These are phyloP conservation scores for Seminavis robusta DNA, from an alignment of 108 stramenopile species.

Conservation along the genomic window DNA sequence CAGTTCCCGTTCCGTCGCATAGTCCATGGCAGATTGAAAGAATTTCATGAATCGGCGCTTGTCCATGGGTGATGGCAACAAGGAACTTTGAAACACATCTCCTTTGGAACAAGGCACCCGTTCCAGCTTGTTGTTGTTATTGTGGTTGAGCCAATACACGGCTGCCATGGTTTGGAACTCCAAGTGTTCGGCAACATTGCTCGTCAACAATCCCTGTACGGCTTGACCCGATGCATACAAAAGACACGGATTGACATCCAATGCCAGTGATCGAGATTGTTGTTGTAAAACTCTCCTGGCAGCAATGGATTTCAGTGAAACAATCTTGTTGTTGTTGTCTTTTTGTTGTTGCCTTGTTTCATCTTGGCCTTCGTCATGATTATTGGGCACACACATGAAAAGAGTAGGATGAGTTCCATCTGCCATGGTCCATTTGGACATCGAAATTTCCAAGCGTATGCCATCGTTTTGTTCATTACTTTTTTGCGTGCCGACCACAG, in stretches of 20 bases:
- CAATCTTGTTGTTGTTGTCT: no score
- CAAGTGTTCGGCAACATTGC: constrained; percentile 84
- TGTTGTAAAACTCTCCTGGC: no score
- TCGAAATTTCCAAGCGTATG: no score
- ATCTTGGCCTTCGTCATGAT: no score
- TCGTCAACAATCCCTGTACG: constrained; percentile 70
- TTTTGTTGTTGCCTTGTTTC: no score
- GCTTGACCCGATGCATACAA: constrained; percentile 66
- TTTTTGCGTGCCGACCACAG: constrained; percentile 4
- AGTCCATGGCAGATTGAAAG: constrained; percentile 80
- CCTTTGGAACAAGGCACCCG: constrained; percentile 84
- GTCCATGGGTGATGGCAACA: constrained; percentile 74
- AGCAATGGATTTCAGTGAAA: no score
- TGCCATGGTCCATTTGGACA: no score
- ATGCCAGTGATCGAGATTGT: constrained; percentile 53
- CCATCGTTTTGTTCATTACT: not conserved
- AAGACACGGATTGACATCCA: constrained; percentile 64
- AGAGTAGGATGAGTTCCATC: no score
- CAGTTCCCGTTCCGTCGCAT: constrained; percentile 44
- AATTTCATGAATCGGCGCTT: constrained; percentile 93
- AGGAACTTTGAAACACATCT: constrained; percentile 80
- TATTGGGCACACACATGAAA: no score
- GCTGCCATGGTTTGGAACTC: constrained; percentile 71
- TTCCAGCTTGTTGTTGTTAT: constrained; percentile 17
- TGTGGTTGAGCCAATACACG: constrained; percentile 31